Base-by-base conservation (phyloP, 2,329 filamentous ascomycete species). In the Dothiorella sarmentorum region DNA sequence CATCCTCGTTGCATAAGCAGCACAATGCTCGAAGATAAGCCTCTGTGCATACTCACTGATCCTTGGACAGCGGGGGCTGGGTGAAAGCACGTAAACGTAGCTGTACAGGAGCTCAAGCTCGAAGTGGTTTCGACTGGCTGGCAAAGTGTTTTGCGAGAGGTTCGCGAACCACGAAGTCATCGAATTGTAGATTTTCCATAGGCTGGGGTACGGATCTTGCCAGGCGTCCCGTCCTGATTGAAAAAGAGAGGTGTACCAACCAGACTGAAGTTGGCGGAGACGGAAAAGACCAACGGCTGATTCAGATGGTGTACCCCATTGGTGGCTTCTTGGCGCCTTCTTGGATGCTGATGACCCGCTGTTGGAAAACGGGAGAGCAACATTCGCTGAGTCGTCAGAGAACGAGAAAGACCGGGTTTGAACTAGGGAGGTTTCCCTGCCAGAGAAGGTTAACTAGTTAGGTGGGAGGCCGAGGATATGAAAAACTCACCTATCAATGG, bases 401-500 rank as follows among this genome's bases (percentile, higher is more conserved):
- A 97, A 97, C 0, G 93, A 96, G 71, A 97, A 97, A 0, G 91
- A 87, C 31, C 91, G 82, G 10, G 89, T 89, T 64, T 95, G 86
- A 4, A 93, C 89, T 78, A 96, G 89, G 65, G 91, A 96, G 44
- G 95, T 92, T 10, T 90, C 86, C 68, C 91, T 91, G 63, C 44
- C 56, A 4, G 22, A 59, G 18, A n/a, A 73, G 66, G 55, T 58
- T 17, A 56, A 51, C 26, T 22, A 20, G 9, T 6, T 29, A 3
- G 11, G 4, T 1, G 26, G 4, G 29, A 15, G n/a, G 3, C 10
- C 10, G 3, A 26, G 3, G 7, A 11, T 9, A 20, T 7, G 33
- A 13, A 44, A 11, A 43, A 49, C 68, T 57, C 71, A 91, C 90
- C 91, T 84, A 69, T 99, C 94, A 20, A 97, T 80, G 26, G 89